Evolutionary conservation across 805 yeast species (phyloP).

Genomic region (Lachancea nothofagi): DNA sequence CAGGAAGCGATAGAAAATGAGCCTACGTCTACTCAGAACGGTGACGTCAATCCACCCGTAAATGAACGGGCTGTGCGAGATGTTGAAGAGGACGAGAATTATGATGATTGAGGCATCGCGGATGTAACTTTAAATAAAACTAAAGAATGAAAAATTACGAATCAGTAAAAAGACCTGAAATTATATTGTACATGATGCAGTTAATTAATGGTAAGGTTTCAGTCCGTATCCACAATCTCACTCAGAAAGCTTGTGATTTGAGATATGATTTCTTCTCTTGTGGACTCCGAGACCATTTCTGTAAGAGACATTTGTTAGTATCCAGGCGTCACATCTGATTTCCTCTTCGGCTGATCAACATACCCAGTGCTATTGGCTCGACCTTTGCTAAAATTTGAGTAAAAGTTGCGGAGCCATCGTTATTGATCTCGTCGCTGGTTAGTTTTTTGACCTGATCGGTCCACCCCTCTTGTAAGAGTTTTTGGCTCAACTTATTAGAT

Average conservation of each 20-base stretch:
- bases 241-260: conserved; percentile 58
- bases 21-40: conserved; percentile 12
- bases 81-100: conserved; percentile 42
- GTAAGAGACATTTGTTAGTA: conserved; percentile 12
- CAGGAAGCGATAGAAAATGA: conserved; percentile 18
- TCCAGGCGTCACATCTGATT: not conserved
- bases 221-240: conserved; percentile 38
- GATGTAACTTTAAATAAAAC: conserved; percentile 6
- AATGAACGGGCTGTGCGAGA: conserved; percentile 33
- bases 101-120: conserved; percentile 36
- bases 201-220: not conserved
- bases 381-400: conserved; percentile 46
- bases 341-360: conserved; percentile 16
- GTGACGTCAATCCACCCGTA: conserved; percentile 6
- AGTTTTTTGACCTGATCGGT: conserved; percentile 61
- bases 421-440: conserved; percentile 43
- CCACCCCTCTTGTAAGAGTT: conserved; percentile 80
- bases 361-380: conserved; percentile 61
- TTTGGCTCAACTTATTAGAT: conserved; percentile 54
- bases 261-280: conserved; percentile 53
- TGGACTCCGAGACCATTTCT: conserved; percentile 59
- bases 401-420: conserved; percentile 45
- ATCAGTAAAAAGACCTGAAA: not conserved
- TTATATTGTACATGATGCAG: not conserved
- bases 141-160: not conserved